Percentiles rank a stretch among this genome's conserved stretches.
Evolutionary conservation across 768 basidiomycete genomes (phyloP).

Genomic region (Boletus rufocinnamomeus): DNA sequence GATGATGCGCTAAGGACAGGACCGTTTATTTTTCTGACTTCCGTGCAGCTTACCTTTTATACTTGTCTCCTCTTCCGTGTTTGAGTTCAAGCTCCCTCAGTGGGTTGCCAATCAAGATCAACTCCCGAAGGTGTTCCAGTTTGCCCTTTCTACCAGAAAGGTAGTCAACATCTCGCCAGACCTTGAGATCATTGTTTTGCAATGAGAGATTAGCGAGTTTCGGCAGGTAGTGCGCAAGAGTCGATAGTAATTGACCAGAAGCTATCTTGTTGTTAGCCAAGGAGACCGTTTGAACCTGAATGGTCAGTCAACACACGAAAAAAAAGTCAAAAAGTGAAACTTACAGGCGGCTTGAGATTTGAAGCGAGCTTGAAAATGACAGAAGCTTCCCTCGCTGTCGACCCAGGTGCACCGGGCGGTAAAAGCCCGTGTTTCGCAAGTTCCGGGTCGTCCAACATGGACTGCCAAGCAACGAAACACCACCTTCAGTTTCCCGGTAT

Average conservation of each 20-base stretch:
- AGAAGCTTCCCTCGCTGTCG: slow-evolving; percentile 64
- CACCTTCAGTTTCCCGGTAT: neutral
- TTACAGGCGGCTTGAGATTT: slow-evolving; percentile 73
- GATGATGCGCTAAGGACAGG: slow-evolving; percentile 14
- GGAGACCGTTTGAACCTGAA: slow-evolving; percentile 76
- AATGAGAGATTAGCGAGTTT: slow-evolving; percentile 77
- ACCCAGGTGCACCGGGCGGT: slow-evolving; percentile 69
- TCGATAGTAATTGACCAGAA: slow-evolving; percentile 57
- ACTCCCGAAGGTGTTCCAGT: slow-evolving; percentile 64
- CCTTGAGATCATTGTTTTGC: slow-evolving; percentile 71
- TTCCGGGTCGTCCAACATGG: slow-evolving; percentile 75
- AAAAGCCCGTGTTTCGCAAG: slow-evolving; percentile 69
- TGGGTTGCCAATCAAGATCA: slow-evolving; percentile 77
- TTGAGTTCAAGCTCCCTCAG: slow-evolving; percentile 62
- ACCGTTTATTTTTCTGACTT: neutral
- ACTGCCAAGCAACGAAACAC: slow-evolving; percentile 43
- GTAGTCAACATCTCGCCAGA: slow-evolving; percentile 69
- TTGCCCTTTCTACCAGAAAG: slow-evolving; percentile 61
- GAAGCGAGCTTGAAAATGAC: slow-evolving; percentile 90
- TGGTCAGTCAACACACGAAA: neutral
- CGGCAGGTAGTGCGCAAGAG: slow-evolving; percentile 74
- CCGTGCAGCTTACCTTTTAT: slow-evolving; percentile 57
- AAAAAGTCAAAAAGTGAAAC: slow-evolving; percentile 12
- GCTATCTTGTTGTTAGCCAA: slow-evolving; percentile 77
- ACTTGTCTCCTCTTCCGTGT: slow-evolving; percentile 58